Evolutionary conservation across 2,329 filamentous ascomycete genomes (phyloP).

Genomic region (Myriosclerotinia curreyana): DNA sequence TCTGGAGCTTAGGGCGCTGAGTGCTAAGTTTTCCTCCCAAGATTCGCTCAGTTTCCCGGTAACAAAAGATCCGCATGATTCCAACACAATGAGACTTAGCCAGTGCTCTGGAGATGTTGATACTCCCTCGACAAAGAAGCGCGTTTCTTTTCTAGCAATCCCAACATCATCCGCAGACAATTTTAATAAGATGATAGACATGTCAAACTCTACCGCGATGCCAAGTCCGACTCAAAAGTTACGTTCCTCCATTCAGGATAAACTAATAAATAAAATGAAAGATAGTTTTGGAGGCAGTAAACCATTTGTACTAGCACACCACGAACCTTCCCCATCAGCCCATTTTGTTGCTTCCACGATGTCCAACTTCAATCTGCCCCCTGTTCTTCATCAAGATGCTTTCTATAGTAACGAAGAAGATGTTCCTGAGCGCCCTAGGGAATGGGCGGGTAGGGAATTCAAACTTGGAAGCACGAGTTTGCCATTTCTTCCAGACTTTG

Average conservation of each 20-base stretch:
- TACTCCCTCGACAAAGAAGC: neutral
- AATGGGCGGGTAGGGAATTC: conserved; percentile 88
- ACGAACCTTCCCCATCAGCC: conserved; percentile 42
- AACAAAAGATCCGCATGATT: conserved; percentile 72
- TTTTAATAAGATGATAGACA: neutral
- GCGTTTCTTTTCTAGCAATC: neutral
- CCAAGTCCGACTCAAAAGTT: neutral
- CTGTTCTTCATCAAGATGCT: conserved; percentile 77
- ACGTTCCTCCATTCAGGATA: neutral
- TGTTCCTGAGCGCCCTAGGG: conserved; percentile 70
- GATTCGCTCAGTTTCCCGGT: conserved; percentile 62
- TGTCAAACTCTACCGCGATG: neutral
- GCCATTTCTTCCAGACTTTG: conserved; percentile 77
- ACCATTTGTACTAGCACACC: neutral
- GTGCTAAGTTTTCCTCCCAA: conserved; percentile 39
- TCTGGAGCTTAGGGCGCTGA: conserved; percentile 18
- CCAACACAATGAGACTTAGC: conserved; percentile 62
- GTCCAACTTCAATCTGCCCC: conserved; percentile 55
- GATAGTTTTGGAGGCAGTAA: neutral
- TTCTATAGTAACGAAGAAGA: conserved; percentile 83
- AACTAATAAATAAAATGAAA: neutral
- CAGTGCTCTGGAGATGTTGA: conserved; percentile 53
- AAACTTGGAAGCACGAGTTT: conserved; percentile 70
- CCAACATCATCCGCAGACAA: neutral
- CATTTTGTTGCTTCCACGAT: conserved; percentile 56